Evolutionary conservation across 305 asterid genomes (phyloP).

Genomic region (Fraxinus greggii): DNA sequence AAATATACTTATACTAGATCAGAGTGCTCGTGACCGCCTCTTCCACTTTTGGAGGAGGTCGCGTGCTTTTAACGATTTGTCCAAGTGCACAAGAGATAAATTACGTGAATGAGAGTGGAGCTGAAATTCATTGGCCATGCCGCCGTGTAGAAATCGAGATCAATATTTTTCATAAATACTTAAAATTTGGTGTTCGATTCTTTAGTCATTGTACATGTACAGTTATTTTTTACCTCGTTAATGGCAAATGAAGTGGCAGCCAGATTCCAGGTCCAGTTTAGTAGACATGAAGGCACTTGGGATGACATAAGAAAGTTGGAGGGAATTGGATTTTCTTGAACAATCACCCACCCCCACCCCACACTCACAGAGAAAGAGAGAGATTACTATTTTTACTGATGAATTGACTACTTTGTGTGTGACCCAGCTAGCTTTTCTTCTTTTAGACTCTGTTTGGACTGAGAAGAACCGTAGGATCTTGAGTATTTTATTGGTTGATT

Average conservation of each 20-base stretch:
- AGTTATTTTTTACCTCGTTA: background rate
- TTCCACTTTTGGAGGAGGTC: too few relatives aligned
- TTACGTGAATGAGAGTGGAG: too few relatives aligned
- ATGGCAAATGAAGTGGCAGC: background rate
- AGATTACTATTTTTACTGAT: slow-evolving; percentile 14
- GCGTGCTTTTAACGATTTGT: too few relatives aligned
- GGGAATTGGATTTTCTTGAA: slow-evolving; percentile 30
- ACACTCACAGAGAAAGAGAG: background rate
- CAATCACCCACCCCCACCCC: background rate
- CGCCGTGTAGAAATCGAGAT: too few relatives aligned
- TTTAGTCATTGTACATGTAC: background rate
- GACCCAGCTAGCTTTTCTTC: slow-evolving; percentile 10
- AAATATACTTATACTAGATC: too few relatives aligned
- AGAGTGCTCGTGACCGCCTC: too few relatives aligned
- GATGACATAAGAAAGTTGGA: slow-evolving; percentile 21
- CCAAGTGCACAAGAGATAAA: too few relatives aligned
- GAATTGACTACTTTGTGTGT: slow-evolving; percentile 33
- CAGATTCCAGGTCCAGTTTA: slow-evolving; percentile 18
- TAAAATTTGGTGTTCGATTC: background rate
- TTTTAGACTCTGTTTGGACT: slow-evolving; percentile 35
- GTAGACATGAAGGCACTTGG: slow-evolving; percentile 37
- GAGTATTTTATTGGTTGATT: slow-evolving; percentile 26
- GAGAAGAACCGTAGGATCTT: slow-evolving; percentile 40
- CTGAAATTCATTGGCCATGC: too few relatives aligned
- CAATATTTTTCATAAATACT: background rate